These are phyloP conservation scores for Cordyceps cicadae DNA, from an alignment of 2,329 filamentous ascomycete species.

Conservation along the genomic window DNA sequence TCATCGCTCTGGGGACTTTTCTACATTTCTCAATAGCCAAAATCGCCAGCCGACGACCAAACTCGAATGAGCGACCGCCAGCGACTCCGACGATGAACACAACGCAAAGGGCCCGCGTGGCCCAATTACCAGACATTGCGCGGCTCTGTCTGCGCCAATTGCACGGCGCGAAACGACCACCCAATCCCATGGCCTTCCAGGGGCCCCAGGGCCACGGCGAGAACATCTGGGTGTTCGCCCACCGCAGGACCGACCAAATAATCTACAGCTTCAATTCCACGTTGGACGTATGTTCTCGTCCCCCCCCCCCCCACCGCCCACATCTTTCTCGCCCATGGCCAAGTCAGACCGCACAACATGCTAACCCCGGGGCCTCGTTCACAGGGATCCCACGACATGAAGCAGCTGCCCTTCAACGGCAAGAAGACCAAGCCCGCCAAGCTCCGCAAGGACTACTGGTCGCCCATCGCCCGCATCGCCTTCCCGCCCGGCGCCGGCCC, in stretches of 20 bases:
- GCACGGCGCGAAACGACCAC: neutral
- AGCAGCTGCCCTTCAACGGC: conserved; percentile 56
- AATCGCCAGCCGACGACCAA: neutral
- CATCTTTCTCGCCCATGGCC: neutral
- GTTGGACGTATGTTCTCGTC: conserved; percentile 34
- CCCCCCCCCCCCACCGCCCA: neutral
- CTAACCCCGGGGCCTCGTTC: neutral
- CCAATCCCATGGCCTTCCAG: conserved; percentile 17
- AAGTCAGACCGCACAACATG: neutral
- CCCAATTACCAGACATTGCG: conserved; percentile 11
- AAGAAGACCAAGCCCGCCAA: conserved; percentile 57
- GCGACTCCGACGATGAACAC: conserved; percentile 8
- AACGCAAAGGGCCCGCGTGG: conserved; percentile 8
- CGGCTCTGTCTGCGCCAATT: conserved; percentile 10
- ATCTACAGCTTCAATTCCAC: conserved; percentile 42
- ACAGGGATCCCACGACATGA: conserved; percentile 38
- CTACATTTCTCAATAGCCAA: neutral
- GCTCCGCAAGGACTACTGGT: conserved; percentile 61
- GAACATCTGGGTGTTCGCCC: conserved; percentile 48
- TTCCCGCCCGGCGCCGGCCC: conserved; percentile 44
- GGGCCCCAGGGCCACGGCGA: conserved; percentile 41
- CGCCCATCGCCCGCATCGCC: conserved; percentile 49
- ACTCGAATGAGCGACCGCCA: neutral
- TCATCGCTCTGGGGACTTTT: conserved; percentile 3
- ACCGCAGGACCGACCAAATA: conserved; percentile 42